Conservation (phyloP, 176 grass and related monocot species). For the Otatea glauca region DNA sequence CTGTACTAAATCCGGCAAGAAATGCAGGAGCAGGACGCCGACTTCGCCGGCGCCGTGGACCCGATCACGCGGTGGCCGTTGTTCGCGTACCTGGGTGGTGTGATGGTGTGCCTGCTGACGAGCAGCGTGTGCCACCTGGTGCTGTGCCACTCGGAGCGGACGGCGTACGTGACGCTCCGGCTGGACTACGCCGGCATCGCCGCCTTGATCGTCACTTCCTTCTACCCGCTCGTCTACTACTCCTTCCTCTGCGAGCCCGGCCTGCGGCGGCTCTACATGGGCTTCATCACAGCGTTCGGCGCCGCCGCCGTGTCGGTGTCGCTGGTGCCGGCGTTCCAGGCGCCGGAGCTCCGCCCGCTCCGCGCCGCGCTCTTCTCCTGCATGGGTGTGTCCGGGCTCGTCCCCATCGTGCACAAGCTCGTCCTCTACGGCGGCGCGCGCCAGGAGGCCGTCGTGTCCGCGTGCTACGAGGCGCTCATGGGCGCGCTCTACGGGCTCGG, state of each 20-base stretch:
- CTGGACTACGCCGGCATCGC: conserved; percentile 94
- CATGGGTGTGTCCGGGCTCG: conserved; percentile 72
- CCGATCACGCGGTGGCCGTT: conserved; percentile 85
- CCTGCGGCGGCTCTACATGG: conserved; percentile 58
- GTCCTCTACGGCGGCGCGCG: conserved; percentile 35
- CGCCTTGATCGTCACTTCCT: conserved; percentile 80
- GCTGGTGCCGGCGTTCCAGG: conserved; percentile 70
- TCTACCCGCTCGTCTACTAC: conserved; percentile 87
- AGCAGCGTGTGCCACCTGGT: conserved; percentile 86
- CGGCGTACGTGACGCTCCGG: conserved; percentile 66
- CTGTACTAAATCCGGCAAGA: conserved; percentile 1
- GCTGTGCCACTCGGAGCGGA: conserved; percentile 73
- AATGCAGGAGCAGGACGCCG: conserved; percentile 36
- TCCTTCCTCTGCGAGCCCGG: conserved; percentile 67
- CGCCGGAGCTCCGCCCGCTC: conserved; percentile 55
- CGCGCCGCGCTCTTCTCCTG: conserved; percentile 72
- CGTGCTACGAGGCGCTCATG: conserved; percentile 69
- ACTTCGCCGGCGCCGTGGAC: neutral
- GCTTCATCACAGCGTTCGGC: conserved; percentile 66
- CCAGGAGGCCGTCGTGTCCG: conserved; percentile 49
- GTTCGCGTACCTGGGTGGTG: conserved; percentile 69
- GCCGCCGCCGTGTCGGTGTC: conserved; percentile 43
- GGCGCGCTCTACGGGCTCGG: conserved; percentile 69
- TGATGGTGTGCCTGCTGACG: conserved; percentile 83
- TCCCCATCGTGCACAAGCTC: conserved; percentile 76